Percentiles rank a stretch among this genome's conserved stretches.
These are phyloP conservation scores for Leersia perrieri DNA, from an alignment of 176 grass and related monocot genomes.

Conservation along the genomic window DNA sequence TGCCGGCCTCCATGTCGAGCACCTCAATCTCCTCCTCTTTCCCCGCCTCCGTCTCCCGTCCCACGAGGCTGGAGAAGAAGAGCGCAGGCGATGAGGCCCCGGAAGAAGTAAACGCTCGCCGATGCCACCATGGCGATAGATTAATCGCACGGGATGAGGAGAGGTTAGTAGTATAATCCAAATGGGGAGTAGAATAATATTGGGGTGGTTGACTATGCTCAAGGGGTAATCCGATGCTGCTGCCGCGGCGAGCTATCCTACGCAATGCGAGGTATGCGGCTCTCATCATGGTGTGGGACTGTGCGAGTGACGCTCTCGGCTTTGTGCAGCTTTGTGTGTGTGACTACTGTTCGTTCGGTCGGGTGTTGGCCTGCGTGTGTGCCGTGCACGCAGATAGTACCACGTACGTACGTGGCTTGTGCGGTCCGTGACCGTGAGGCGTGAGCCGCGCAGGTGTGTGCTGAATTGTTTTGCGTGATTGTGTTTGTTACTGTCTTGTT, in stretches of 20 bases:
- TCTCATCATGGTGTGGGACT: conserved; percentile 32
- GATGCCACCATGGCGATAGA: background rate
- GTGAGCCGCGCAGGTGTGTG: no score
- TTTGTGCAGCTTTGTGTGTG: background rate
- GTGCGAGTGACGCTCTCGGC: background rate
- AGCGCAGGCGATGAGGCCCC: background rate
- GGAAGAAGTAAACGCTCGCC: background rate
- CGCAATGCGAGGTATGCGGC: background rate
- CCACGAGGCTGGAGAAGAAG: conserved; percentile 21
- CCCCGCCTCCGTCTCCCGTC: background rate
- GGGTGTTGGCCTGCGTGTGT: no score
- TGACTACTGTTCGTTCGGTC: no score
- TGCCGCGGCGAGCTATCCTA: background rate
- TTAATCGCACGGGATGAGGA: background rate
- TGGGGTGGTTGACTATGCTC: background rate
- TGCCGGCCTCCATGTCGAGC: conserved; percentile 46
- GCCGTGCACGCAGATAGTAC: no score
- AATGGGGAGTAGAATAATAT: conserved; percentile 2
- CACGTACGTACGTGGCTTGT: no score
- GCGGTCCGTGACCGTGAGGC: no score
- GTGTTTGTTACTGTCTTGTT: no score
- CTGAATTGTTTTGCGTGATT: no score
- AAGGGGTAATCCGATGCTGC: background rate
- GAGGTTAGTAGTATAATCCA: conserved; percentile 11
- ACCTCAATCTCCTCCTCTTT: background rate